phyloP scores from a whole-genome alignment of 2,329 filamentous ascomycete genomes.

The Leptographium wingfieldii region DNA sequence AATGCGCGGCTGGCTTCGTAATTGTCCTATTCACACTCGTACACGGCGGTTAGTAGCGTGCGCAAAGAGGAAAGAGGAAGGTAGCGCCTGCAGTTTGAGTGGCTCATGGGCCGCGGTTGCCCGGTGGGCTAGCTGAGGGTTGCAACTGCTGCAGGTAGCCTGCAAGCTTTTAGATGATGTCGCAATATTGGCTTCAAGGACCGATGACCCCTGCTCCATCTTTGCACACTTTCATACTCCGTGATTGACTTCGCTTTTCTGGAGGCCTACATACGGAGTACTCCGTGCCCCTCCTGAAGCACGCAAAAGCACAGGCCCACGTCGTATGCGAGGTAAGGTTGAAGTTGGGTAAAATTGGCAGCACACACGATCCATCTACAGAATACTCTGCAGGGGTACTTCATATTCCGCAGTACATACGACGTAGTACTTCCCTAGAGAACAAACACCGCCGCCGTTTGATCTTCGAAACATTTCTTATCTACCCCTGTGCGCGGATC shows the following conservation, averaged over 20 bases:
- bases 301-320: neutral
- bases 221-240: neutral
- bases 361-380: neutral
- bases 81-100: neutral
- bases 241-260: neutral
- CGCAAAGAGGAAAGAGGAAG: neutral
- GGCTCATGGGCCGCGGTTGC: neutral
- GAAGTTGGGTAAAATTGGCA: neutral
- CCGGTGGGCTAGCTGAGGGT: neutral
- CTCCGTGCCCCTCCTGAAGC: no score
- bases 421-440: neutral
- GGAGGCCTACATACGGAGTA: neutral
- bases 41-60: neutral
- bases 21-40: neutral
- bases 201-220: neutral
- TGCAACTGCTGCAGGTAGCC: neutral
- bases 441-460: constrained; percentile 1
- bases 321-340: neutral
- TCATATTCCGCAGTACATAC: neutral
- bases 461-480: constrained; percentile 7
- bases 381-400: no score
- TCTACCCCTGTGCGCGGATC: neutral
- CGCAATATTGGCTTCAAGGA: neutral
- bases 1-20: neutral
- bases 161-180: neutral